Percentiles rank a stretch among this genome's conserved stretches.
Evolutionary conservation across 768 basidiomycete species (phyloP).

Genomic region (Inosperma sp.): DNA sequence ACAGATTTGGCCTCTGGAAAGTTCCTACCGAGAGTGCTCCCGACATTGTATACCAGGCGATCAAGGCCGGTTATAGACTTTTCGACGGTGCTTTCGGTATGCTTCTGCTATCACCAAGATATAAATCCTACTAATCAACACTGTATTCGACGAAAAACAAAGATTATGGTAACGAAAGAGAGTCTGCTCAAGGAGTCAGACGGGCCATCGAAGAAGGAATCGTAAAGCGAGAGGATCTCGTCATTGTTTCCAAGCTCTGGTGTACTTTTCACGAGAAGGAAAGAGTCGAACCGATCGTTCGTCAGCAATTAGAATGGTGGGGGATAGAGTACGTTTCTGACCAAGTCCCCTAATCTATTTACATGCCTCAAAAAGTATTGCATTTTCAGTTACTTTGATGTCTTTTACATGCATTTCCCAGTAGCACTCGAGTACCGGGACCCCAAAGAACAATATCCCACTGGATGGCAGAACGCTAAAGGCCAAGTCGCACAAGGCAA

Average conservation of each 20-base stretch:
- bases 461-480: conserved; percentile 78
- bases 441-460: conserved; percentile 69
- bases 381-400: conserved; percentile 55
- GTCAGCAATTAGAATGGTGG: conserved; percentile 69
- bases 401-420: conserved; percentile 85
- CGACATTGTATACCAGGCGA: conserved; percentile 76
- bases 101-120: conserved; percentile 8
- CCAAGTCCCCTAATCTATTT: background rate
- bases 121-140: conserved; percentile 8
- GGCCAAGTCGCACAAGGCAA: conserved; percentile 61
- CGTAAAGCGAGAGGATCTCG: conserved; percentile 84
- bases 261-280: conserved; percentile 84
- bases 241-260: conserved; percentile 90
- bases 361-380: background rate
- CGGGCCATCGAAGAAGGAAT: conserved; percentile 77
- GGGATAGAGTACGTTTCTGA: conserved; percentile 52
- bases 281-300: conserved; percentile 45
- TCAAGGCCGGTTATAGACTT: conserved; percentile 83
- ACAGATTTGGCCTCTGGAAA: conserved; percentile 34
- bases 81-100: conserved; percentile 68
- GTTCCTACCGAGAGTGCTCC: conserved; percentile 48
- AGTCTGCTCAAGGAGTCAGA: conserved; percentile 73
- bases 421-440: conserved; percentile 78
- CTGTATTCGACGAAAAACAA: conserved; percentile 3
- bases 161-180: conserved; percentile 88